Percentiles rank a stretch among this genome's conserved stretches.
Conservation (phyloP, 768 basidiomycete genomes). For the Tephrocybe sp. region DNA sequence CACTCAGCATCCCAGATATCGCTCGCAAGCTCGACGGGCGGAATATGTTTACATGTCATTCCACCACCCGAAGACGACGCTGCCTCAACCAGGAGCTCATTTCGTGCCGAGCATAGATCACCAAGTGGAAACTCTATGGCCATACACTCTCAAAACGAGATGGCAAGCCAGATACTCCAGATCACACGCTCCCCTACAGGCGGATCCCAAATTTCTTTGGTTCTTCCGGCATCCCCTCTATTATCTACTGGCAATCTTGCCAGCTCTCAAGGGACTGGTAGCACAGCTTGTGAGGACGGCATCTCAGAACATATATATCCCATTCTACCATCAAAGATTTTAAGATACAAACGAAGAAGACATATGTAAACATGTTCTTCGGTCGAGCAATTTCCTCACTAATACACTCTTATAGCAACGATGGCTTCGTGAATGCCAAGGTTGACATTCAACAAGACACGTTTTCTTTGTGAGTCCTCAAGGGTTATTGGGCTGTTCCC, state of each 20-base stretch:
- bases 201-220: constrained; percentile 5
- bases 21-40: background rate
- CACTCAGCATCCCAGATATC: background rate
- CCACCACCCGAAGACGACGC: background rate
- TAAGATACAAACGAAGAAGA: constrained; percentile 4
- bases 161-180: constrained; percentile 3
- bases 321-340: background rate
- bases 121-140: background rate
- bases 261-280: background rate
- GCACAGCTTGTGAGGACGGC: background rate
- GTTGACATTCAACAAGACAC: background rate
- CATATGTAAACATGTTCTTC: background rate
- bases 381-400: background rate
- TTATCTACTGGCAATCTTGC: background rate
- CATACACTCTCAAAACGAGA: background rate
- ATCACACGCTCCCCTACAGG: background rate
- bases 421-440: background rate
- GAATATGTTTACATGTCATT: background rate
- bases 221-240: background rate
- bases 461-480: constrained; percentile 3
- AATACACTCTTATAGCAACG: background rate
- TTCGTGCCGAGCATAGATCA: background rate
- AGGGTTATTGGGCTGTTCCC: too few relatives aligned
- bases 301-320: background rate
- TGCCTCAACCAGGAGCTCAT: background rate